phyloP scores from a whole-genome alignment of 2,329 filamentous ascomycete genomes.

The Orbilia oligospora region DNA sequence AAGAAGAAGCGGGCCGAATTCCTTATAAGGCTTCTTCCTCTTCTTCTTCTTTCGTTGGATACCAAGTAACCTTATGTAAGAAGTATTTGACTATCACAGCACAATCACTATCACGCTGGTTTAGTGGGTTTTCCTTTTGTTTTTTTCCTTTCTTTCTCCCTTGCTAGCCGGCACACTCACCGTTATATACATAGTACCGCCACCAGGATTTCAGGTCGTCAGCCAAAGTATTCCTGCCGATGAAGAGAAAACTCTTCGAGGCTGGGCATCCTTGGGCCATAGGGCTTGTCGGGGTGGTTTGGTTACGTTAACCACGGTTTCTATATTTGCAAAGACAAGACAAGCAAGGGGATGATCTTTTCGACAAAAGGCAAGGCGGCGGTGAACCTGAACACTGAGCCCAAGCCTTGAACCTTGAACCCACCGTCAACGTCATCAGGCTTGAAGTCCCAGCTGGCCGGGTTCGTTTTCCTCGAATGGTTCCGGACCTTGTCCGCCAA shows the following conservation, averaged over 20 bases:
- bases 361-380: conserved; percentile 9
- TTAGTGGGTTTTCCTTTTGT: conserved; percentile 1
- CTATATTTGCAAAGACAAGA: conserved; percentile 39
- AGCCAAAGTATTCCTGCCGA: conserved; percentile 13
- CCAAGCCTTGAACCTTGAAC: neutral
- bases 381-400: conserved; percentile 18
- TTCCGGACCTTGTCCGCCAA: conserved; percentile 26
- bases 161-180: neutral
- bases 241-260: conserved; percentile 12
- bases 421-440: conserved; percentile 38
- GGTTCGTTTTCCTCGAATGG: conserved; percentile 24
- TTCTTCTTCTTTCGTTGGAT: neutral
- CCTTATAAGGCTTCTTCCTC: conserved; percentile 26
- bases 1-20: conserved; percentile 21
- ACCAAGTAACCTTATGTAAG: too few species aligned
- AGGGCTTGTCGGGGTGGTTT: neutral
- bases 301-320: conserved; percentile 21
- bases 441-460: conserved; percentile 18
- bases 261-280: conserved; percentile 6
- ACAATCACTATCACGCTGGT: conserved; percentile 15
- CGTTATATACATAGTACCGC: neutral
- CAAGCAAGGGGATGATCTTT: neutral
- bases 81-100: conserved; percentile 4
- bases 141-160: neutral
- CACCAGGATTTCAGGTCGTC: neutral